Conservation (phyloP, 2,329 filamentous ascomycete genomes). For the Talaromyces marneffei region DNA sequence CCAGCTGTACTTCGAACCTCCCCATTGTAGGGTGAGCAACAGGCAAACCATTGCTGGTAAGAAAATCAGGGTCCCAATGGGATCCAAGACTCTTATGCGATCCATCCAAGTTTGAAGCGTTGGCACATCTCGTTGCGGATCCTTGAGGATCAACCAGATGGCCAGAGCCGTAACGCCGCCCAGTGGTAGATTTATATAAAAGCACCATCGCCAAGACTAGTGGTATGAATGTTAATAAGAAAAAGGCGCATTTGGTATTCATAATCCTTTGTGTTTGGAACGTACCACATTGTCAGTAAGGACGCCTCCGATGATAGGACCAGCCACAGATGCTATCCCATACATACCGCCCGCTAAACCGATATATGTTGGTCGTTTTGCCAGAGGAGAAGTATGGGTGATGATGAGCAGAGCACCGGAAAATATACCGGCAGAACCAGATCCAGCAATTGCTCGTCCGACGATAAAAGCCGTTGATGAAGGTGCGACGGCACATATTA, state of each 20-base stretch:
- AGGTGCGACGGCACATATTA: background rate
- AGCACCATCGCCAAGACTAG: background rate
- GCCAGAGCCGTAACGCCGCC: background rate
- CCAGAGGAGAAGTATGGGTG: background rate
- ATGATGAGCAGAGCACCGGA: background rate
- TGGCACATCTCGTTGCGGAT: background rate
- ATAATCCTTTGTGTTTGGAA: constrained; percentile 31
- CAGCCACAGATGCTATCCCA: background rate
- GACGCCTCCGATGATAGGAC: background rate
- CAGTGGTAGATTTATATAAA: background rate
- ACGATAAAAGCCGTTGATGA: background rate
- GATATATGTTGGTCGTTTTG: background rate
- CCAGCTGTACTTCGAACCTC: background rate
- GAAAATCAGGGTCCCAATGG: background rate
- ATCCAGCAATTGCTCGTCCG: background rate
- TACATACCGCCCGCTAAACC: background rate
- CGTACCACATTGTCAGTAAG: background rate
- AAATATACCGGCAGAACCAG: background rate
- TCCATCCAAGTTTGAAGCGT: background rate
- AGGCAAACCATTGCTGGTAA: background rate
- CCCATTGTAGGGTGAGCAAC: background rate
- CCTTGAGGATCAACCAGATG: background rate
- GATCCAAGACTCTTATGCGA: background rate
- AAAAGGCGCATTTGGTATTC: background rate
- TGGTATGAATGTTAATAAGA: background rate